Conservation (phyloP, 208 protist species). For the Leishmania guyanensis region DNA sequence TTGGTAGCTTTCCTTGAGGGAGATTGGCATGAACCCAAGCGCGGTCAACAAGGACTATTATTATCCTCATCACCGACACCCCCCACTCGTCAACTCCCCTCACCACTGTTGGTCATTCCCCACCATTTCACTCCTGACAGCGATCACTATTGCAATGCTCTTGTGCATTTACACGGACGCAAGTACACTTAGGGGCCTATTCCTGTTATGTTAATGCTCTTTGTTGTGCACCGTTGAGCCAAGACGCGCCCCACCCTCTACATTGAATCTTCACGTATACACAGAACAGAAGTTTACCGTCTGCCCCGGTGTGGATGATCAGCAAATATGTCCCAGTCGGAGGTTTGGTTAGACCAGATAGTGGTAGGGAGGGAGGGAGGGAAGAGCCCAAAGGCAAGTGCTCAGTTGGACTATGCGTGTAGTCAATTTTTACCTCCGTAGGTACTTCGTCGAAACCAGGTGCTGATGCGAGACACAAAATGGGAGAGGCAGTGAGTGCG, state of each 20-base stretch:
- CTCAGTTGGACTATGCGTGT: background rate
- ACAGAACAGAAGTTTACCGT: background rate
- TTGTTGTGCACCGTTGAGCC: background rate
- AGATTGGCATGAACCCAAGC: background rate
- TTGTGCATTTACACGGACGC: background rate
- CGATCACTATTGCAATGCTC: background rate
- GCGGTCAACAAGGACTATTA: background rate
- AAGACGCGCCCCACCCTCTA: background rate
- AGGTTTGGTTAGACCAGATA: background rate
- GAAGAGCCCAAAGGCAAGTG: background rate
- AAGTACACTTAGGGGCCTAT: background rate
- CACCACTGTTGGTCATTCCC: background rate
- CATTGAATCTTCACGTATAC: background rate
- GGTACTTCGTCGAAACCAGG: background rate
- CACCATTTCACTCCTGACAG: background rate
- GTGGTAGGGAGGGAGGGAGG: background rate
- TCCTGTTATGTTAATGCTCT: background rate
- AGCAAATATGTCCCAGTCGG: background rate
- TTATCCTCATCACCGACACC: background rate
- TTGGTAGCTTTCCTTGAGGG: background rate
- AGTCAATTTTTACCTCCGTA: background rate
- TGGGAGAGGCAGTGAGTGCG: background rate
- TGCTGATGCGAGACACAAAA: background rate
- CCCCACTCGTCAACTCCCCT: background rate
- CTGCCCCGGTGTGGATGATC: background rate